These are phyloP conservation scores for Guadua angustifolia DNA, from an alignment of 176 grass and related monocot species.

Conservation along the genomic window DNA sequence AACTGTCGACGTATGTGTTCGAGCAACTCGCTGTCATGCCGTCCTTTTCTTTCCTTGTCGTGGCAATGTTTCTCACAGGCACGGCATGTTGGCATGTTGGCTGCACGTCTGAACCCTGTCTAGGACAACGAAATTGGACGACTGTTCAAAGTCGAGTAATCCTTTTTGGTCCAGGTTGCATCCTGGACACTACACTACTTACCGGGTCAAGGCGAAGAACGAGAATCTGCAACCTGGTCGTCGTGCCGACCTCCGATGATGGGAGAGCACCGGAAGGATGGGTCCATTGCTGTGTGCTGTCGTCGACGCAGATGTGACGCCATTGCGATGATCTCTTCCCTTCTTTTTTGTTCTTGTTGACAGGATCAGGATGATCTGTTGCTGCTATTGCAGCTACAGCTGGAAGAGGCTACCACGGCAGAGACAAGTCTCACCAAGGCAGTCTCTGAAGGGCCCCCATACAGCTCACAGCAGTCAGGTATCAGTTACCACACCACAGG, in stretches of 20 bases:
- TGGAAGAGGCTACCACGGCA: slow-evolving; percentile 1
- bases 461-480: slow-evolving; percentile 39
- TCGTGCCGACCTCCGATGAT: slow-evolving; percentile 40
- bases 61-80: not conserved
- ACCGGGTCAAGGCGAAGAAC: slow-evolving; percentile 27
- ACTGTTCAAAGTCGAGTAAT: not conserved
- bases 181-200: not conserved
- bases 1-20: not conserved
- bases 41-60: not conserved
- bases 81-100: slow-evolving; percentile 40
- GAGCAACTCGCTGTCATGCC: not conserved
- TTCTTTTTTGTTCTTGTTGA: not conserved
- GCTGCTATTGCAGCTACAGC: slow-evolving; percentile 29
- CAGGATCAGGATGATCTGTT: not conserved
- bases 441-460: not conserved
- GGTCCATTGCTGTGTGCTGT: no score
- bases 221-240: not conserved
- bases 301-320: not conserved
- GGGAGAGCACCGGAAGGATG: not conserved
- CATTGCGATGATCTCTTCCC: not conserved
- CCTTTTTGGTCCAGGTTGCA: not conserved
- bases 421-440: slow-evolving; percentile 18
- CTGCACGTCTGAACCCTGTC: slow-evolving; percentile 43
- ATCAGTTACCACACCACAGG: not conserved
- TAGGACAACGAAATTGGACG: not conserved